Conservation (phyloP, 192 early-diverging fungal genomes). For the Entomortierella lignicola region DNA sequence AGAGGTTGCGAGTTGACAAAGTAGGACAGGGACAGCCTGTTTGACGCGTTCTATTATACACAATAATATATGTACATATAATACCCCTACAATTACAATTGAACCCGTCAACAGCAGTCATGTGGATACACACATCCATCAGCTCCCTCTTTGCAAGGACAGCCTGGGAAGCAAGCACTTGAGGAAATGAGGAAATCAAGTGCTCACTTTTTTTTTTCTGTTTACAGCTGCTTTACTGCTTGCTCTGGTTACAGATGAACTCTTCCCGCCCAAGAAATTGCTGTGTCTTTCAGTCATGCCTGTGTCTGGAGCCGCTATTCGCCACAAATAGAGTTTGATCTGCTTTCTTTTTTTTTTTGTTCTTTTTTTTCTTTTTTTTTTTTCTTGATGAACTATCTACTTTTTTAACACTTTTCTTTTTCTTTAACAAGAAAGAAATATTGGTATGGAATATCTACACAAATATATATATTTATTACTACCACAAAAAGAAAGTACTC, state of each 20-base stretch:
- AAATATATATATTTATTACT: too few relatives aligned
- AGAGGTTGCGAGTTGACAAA: not conserved
- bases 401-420: not conserved
- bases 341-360: not conserved
- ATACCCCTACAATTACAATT: not conserved
- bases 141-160: too few relatives aligned
- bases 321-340: not conserved
- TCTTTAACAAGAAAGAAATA: not conserved
- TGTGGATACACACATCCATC: not conserved
- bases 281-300: not conserved
- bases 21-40: not conserved
- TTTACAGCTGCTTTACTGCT: too few relatives aligned
- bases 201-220: constrained; percentile 4
- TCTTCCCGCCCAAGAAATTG: not conserved
- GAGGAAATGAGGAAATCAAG: not conserved
- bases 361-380: constrained; percentile 1
- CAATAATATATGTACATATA: too few relatives aligned
- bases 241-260: not conserved
- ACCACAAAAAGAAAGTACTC: too few relatives aligned
- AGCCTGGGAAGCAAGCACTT: too few relatives aligned
- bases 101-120: not conserved
- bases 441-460: too few relatives aligned
- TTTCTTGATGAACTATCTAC: too few relatives aligned
- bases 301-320: not conserved
- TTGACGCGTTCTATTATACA: not conserved